Base-by-base conservation (phyloP, 2,329 filamentous ascomycete species). In the Alternaria brassicicola region DNA sequence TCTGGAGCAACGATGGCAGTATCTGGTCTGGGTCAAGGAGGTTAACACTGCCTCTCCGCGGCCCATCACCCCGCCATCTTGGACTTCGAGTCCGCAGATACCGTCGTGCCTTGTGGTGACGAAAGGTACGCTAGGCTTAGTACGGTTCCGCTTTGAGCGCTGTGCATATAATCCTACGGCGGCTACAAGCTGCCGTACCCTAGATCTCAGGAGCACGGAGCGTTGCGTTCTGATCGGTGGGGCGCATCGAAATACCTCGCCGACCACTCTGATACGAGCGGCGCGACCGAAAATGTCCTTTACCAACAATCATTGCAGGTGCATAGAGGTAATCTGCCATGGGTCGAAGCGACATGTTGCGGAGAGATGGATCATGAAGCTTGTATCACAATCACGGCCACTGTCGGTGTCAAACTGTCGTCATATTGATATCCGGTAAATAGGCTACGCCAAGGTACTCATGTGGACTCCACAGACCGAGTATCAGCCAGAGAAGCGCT, bases 121-220 rank as follows among this genome's bases (percentile, higher is more conserved):
- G 7, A 38, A 23, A 49, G 55, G 50, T 39, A 54, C 55, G 52
- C 51, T 41, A 58, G 17, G 33, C 43, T 36, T 55, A 41, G 25
- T 48, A 41, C 46, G 36, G 19, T 58, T 58, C 55, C 55, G 47
- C 45, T 58, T 58, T 43, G 30, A 54, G 50, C 55, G 36, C 17
- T 58, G 36, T 55, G 55, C 55, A 55, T 48, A 13, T 12, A 36
- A 54, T 42, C 50, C 38, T 28, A 33, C 38, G 21, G 17, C 55
- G 50, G 50, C 17, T 55, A 49, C 55, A 49, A 21, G 28, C 12
- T 55, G 25, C 55, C 55, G 49, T 54, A 23, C 35, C 43, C 30
- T 48, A 54, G 30, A 54, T 49, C 9, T 28, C 23, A 25, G 43
- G 13, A 48, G 36, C 49, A 57, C 48, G 55, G 55, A 53, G 41